Evolutionary conservation across 2,329 filamentous ascomycete species (phyloP).

Genomic region (Thelonectria discophora): DNA sequence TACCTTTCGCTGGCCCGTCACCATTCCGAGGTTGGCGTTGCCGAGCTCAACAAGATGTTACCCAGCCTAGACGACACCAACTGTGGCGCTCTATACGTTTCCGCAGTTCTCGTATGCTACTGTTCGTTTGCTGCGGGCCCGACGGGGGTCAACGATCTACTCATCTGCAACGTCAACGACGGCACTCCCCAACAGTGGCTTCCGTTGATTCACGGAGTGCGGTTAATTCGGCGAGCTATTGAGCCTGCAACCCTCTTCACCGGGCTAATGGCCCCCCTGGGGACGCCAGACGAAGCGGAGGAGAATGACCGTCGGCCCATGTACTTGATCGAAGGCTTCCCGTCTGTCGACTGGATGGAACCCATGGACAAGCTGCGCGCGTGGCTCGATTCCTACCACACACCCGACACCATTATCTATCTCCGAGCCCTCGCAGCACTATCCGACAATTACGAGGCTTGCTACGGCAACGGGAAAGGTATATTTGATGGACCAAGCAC

Average conservation of each 20-base stretch:
- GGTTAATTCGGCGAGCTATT: constrained; percentile 38
- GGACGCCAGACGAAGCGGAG: constrained; percentile 19
- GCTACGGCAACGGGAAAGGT: constrained; percentile 35
- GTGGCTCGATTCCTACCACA: constrained; percentile 39
- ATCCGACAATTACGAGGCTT: constrained; percentile 41
- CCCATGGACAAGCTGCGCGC: constrained; percentile 34
- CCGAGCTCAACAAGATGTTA: constrained; percentile 39
- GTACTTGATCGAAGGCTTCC: constrained; percentile 35
- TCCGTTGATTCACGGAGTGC: constrained; percentile 40
- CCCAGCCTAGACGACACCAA: constrained; percentile 38
- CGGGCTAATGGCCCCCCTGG: constrained; percentile 40
- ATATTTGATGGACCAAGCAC: constrained; percentile 27
- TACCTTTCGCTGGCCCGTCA: constrained; percentile 37
- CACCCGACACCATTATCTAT: constrained; percentile 40
- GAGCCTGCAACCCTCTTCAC: constrained; percentile 42
- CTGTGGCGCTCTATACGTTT: constrained; percentile 44
- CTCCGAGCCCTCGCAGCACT: constrained; percentile 34
- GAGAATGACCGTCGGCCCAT: constrained; percentile 33
- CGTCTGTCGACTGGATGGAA: constrained; percentile 36
- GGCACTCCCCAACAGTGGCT: constrained; percentile 38
- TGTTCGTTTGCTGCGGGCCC: constrained; percentile 45
- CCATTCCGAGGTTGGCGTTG: constrained; percentile 40
- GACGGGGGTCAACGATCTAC: constrained; percentile 39
- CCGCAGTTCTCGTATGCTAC: constrained; percentile 43
- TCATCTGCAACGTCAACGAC: constrained; percentile 40